These are phyloP conservation scores for Phialocephala sp. DNA, from an alignment of 2,329 filamentous ascomycete genomes.

Conservation along the genomic window DNA sequence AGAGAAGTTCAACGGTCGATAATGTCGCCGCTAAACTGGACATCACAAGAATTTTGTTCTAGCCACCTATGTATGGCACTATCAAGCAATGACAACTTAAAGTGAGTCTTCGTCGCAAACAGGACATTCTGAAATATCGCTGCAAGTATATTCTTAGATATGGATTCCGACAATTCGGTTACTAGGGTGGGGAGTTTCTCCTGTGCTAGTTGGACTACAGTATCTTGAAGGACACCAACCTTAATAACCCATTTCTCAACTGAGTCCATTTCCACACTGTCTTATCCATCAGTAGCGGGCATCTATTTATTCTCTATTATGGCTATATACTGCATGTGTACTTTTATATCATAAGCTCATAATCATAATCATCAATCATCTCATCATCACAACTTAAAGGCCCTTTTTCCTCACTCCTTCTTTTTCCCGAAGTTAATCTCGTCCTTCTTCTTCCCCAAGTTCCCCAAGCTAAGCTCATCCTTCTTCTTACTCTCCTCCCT, in stretches of 20 bases:
- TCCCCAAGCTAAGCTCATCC: background rate
- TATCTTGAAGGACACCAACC: too few species aligned
- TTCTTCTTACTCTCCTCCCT: constrained; percentile 9
- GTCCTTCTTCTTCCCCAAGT: background rate
- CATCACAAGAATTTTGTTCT: too few species aligned
- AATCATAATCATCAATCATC: constrained; percentile 26
- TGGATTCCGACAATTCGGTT: background rate
- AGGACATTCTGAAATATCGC: background rate
- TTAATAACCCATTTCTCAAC: too few species aligned
- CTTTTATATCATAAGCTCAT: constrained; percentile 22
- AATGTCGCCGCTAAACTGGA: too few species aligned
- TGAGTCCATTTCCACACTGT: background rate
- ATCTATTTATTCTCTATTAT: background rate
- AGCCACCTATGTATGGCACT: too few species aligned
- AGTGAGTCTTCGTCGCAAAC: background rate
- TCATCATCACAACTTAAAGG: constrained; percentile 7
- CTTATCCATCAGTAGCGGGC: background rate
- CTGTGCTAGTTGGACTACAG: too few species aligned
- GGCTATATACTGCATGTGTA: constrained; percentile 11
- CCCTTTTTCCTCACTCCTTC: background rate
- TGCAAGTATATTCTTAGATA: background rate
- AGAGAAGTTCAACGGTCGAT: too few species aligned
- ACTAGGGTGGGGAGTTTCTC: background rate
- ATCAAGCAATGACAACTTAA: too few species aligned
- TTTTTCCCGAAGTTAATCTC: background rate